phyloP scores from a whole-genome alignment of 1,284 basidiomycete species.

The Marasmius tenuissimus region DNA sequence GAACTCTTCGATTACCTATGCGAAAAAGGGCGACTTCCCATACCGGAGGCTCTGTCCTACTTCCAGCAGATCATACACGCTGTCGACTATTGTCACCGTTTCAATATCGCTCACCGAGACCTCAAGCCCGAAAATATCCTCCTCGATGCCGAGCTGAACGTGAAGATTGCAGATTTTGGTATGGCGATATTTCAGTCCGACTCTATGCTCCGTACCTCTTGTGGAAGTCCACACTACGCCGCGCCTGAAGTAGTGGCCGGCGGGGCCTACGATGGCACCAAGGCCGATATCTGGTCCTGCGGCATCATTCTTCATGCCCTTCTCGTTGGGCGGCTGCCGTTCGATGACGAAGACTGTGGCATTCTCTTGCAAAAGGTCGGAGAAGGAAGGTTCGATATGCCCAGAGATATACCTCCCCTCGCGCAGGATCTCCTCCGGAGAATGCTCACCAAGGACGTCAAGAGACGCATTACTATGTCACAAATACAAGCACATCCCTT shows the following conservation, averaged over 20 bases:
- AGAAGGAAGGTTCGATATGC: constrained; percentile 83
- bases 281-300: constrained; percentile 97
- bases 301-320: constrained; percentile 95
- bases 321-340: constrained; percentile 89
- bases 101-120: constrained; percentile 97
- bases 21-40: constrained; percentile 76
- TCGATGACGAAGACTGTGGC: constrained; percentile 85
- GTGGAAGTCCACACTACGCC: constrained; percentile 97
- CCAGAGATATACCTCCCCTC: constrained; percentile 70
- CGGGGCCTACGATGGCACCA: constrained; percentile 84
- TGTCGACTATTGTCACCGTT: constrained; percentile 94
- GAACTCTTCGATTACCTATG: constrained; percentile 97
- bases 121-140: constrained; percentile 97
- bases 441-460: constrained; percentile 88
- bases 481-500: constrained; percentile 90
- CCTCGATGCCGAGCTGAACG: constrained; percentile 81
- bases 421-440: constrained; percentile 83
- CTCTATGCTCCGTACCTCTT: constrained; percentile 84
- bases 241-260: constrained; percentile 94
- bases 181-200: constrained; percentile 93
- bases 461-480: constrained; percentile 84
- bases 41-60: constrained; percentile 85
- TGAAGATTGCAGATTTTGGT: constrained; percentile 98
- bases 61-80: constrained; percentile 97
- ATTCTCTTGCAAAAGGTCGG: constrained; percentile 84